A percentile compares a stretch with the other conserved stretches of the same genome.
Evolutionary conservation across 768 basidiomycete species (phyloP).

Genomic region (Rhodotorula taiwanensis): DNA sequence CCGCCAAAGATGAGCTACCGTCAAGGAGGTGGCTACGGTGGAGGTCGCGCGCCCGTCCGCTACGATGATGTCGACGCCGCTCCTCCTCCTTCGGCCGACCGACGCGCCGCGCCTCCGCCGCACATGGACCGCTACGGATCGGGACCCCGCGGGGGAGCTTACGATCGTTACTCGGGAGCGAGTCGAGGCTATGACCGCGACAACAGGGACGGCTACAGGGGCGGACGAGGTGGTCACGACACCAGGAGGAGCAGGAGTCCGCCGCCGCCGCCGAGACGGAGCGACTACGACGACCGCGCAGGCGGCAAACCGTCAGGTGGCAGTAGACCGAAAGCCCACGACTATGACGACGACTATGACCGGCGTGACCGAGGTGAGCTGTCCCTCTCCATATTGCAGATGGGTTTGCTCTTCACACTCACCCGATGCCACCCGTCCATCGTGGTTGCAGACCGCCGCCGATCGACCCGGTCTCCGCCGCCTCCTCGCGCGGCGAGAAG

Average conservation of each 20-base stretch:
- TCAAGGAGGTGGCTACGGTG: not conserved
- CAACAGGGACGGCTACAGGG: not conserved
- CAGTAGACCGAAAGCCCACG: not conserved
- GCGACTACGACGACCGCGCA: not conserved
- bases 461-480: not conserved
- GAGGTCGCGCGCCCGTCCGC: not conserved
- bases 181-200: not conserved
- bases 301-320: not conserved
- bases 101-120: not conserved
- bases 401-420: too few relatives aligned
- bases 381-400: too few relatives aligned
- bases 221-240: not conserved
- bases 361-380: constrained; percentile 5
- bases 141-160: not conserved
- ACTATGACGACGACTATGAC: constrained; percentile 15
- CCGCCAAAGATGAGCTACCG: constrained; percentile 1
- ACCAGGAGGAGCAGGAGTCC: constrained; percentile 24
- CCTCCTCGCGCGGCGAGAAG: not conserved
- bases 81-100: not conserved
- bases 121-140: not conserved
- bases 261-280: not conserved
- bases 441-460: not conserved
- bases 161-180: not conserved
- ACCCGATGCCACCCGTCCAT: too few relatives aligned
- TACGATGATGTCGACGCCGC: constrained; percentile 3